A percentile compares a stretch with the other conserved stretches of the same genome.
Evolutionary conservation across 2,329 filamentous ascomycete species (phyloP).

Genomic region (Arthroderma uncinatum): DNA sequence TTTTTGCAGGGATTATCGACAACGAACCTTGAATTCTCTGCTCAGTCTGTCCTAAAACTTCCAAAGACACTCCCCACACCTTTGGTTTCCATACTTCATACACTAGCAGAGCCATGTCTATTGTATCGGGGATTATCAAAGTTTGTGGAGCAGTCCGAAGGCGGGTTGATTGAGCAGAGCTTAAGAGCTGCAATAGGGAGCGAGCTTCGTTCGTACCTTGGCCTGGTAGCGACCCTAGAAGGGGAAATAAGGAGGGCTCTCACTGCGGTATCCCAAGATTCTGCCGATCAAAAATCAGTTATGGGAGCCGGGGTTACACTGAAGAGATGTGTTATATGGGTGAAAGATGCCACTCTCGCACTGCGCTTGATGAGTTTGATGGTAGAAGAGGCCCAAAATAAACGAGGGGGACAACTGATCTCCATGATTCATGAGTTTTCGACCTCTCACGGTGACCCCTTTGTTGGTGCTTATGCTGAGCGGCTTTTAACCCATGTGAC

Average conservation of each 20-base stretch:
- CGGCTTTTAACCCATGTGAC: conserved; percentile 77
- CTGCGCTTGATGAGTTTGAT: conserved; percentile 87
- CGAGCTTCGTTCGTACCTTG: conserved; percentile 81
- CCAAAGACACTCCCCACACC: conserved; percentile 72
- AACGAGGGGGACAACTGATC: conserved; percentile 83
- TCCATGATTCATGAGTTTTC: conserved; percentile 89
- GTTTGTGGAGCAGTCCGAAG: conserved; percentile 71
- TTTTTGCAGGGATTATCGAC: conserved; percentile 88
- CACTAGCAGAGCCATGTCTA: conserved; percentile 84
- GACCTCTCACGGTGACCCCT: conserved; percentile 85
- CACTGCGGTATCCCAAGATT: conserved; percentile 52
- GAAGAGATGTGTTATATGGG: conserved; percentile 95
- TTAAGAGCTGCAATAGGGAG: conserved; percentile 72
- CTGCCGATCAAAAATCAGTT: conserved; percentile 48
- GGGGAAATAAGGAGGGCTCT: conserved; percentile 80
- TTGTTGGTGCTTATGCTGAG: conserved; percentile 87
- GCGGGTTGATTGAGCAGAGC: conserved; percentile 83
- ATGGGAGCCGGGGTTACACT: conserved; percentile 84
- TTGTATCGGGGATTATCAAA: conserved; percentile 69
- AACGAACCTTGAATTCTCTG: conserved; percentile 65
- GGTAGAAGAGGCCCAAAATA: conserved; percentile 71
- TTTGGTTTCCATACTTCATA: conserved; percentile 75
- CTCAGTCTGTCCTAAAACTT: conserved; percentile 58
- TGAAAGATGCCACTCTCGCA: conserved; percentile 90
- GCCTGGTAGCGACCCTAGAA: conserved; percentile 82